Evolutionary conservation across 768 basidiomycete genomes (phyloP), one percentile per base, ranked within the genome.

Genomic region (Fistulinella prunicolor): DNA sequence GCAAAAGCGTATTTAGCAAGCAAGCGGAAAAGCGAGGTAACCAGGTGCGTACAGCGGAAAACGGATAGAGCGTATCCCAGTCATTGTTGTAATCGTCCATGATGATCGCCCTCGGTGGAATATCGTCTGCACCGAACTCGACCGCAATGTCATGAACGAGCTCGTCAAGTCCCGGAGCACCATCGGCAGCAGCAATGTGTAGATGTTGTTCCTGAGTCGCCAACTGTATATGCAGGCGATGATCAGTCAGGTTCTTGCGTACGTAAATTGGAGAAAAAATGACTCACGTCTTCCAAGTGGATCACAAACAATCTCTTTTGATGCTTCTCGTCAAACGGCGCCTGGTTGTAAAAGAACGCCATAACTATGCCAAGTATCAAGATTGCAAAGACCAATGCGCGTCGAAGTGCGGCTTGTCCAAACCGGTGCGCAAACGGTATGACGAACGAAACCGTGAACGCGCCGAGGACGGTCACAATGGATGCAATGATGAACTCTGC

Each of bases 401-500:
- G 69, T 28, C 63, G 58, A 34, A 82, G 70, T 7, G 57, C 54
- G 9, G 55, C 57, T 2, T 65, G 69, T 3, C 80, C 77, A 62
- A 86, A 86, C 14, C 90, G 80, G 52, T 91, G 89, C 6, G 80
- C 74, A 58, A 97, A 85, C 0, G 94, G 85, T 4, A 86, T 49
- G 1, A 71, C 58, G 13, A 86, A 74, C 2, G 90, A 86, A 10
- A 85, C 55, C 6, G 75, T 68, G 28, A 85, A 75, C 28, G 81
- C 72, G 4, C 79, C 77, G 3, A 85, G 63, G 24, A 77, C 59
- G 0, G 85, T 69, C 5, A 89, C 79, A 26, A 94, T 79, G 3
- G 83, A 81, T 0, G 90, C 94, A 30, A 97, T 86, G 59, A 97
- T 85, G 61, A 87, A 81, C 53, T 98, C 95, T 2, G 85, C 83